These are phyloP conservation scores for Colletotrichum simmondsii DNA, from an alignment of 2,329 filamentous ascomycete species.

Conservation along the genomic window DNA sequence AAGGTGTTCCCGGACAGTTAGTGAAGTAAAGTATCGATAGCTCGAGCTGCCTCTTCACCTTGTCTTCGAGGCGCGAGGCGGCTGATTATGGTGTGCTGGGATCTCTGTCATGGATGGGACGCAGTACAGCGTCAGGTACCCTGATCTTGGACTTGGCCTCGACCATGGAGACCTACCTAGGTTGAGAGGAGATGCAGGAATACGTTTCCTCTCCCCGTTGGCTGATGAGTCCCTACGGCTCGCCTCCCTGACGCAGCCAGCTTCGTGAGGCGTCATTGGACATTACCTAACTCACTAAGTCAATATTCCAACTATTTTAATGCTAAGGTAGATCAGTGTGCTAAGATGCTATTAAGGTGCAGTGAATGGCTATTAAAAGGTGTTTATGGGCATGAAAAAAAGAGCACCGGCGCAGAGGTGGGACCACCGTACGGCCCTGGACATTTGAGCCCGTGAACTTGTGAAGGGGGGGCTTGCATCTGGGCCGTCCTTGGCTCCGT, in stretches of 20 bases:
- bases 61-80: not conserved
- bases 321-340: not conserved
- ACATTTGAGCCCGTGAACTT: not conserved
- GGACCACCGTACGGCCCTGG: conserved; percentile 31
- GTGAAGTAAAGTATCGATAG: not conserved
- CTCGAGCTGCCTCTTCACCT: not conserved
- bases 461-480: conserved; percentile 10
- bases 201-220: not conserved
- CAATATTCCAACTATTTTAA: not conserved
- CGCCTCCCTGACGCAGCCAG: not conserved
- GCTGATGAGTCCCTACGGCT: not conserved
- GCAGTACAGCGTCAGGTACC: not conserved
- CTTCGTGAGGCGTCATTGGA: not conserved
- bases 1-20: not conserved
- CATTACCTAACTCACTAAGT: not conserved
- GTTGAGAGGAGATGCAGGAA: not conserved
- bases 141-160: not conserved
- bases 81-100: not conserved
- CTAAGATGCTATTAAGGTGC: not conserved
- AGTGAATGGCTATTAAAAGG: not conserved
- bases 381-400: not conserved
- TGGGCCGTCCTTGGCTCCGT: conserved; percentile 35
- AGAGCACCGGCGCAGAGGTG: conserved; percentile 15
- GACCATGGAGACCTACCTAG: too few species aligned
- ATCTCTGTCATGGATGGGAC: not conserved